These are phyloP conservation scores for Rugonectria rugulosa DNA, from an alignment of 2,329 filamentous ascomycete species.

Conservation along the genomic window DNA sequence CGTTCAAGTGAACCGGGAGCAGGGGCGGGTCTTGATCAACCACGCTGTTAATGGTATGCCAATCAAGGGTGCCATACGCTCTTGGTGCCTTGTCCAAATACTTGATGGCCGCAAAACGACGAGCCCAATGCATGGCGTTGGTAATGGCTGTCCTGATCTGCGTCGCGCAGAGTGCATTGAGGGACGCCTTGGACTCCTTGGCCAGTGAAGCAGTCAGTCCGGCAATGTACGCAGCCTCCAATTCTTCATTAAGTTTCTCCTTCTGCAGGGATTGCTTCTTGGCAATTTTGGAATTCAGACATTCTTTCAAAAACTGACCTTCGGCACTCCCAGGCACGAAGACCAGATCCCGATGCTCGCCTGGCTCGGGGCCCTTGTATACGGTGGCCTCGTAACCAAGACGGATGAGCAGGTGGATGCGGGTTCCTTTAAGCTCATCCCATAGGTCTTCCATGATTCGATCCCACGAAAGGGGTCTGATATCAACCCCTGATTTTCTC, in stretches of 20 bases:
- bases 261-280: not conserved
- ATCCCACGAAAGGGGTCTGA: not conserved
- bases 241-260: not conserved
- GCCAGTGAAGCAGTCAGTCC: not conserved
- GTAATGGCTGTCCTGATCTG: not conserved
- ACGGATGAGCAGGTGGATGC: not conserved
- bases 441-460: not conserved
- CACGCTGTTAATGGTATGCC: no score
- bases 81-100: not conserved
- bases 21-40: no score
- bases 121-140: not conserved
- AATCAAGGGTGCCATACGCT: not conserved
- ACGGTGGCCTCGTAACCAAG: not conserved
- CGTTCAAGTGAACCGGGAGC: no score
- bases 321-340: not conserved
- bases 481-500: not conserved
- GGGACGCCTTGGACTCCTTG: not conserved
- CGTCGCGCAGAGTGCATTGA: not conserved
- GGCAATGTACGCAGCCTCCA: not conserved
- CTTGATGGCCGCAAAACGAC: not conserved
- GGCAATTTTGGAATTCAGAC: not conserved
- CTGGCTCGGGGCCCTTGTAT: not conserved
- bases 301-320: not conserved
- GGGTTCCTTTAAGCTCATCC: no score
- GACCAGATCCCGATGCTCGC: not conserved